These are phyloP conservation scores for Rhizophagus clarus DNA, from an alignment of 192 early-diverging fungal species.

Conservation along the genomic window DNA sequence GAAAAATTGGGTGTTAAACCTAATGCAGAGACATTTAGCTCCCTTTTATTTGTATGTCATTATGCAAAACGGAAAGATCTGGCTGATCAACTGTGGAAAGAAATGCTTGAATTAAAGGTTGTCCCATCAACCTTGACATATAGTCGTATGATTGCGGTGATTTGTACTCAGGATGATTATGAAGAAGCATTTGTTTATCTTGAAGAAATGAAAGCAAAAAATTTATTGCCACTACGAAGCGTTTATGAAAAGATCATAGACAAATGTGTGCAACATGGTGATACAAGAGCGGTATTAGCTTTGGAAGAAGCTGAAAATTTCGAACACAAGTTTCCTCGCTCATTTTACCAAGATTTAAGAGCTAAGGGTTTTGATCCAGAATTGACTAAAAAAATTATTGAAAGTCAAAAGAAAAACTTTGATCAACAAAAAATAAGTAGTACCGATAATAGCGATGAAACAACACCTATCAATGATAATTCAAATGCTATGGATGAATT, in stretches of 20 bases:
- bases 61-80: conserved; percentile 49
- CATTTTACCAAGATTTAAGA: neutral
- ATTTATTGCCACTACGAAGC: conserved; percentile 55
- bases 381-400: neutral
- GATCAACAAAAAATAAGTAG: neutral
- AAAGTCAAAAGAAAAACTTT: neutral
- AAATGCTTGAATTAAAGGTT: conserved; percentile 54
- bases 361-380: neutral
- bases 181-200: conserved; percentile 77
- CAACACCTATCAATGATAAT: neutral
- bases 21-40: conserved; percentile 57
- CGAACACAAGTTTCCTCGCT: conserved; percentile 39
- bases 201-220: conserved; percentile 68
- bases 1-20: conserved; percentile 46
- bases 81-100: conserved; percentile 52
- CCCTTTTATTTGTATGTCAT: conserved; percentile 55
- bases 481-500: neutral
- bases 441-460: too few species aligned
- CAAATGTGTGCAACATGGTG: conserved; percentile 59
- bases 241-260: conserved; percentile 56
- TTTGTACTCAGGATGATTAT: conserved; percentile 59
- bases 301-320: conserved; percentile 66
- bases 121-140: conserved; percentile 54
- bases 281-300: conserved; percentile 60
- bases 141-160: conserved; percentile 52